Conservation (phyloP, 257 asterid species). For the Rehmannia glutinosa region DNA sequence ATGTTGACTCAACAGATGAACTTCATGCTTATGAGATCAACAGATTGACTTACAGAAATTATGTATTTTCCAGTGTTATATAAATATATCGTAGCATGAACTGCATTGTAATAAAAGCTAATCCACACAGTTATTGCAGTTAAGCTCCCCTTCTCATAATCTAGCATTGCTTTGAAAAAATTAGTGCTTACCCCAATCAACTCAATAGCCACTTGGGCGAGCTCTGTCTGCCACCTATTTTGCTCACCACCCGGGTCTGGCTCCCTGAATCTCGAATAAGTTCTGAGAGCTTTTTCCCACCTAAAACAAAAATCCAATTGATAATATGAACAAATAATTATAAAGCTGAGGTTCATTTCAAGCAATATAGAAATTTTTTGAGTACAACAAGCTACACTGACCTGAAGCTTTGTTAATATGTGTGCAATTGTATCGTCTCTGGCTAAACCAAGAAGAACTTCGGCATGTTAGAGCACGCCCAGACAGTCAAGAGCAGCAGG, state of each 20-base stretch:
- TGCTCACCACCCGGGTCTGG: slow-evolving; percentile 81
- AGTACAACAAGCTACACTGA: slow-evolving; percentile 18
- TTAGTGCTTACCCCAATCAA: slow-evolving; percentile 78
- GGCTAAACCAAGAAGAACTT: slow-evolving; percentile 97
- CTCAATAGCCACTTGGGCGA: slow-evolving; percentile 87
- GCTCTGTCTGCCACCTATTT: slow-evolving; percentile 95
- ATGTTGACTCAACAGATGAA: neutral
- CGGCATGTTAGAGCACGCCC: slow-evolving; percentile 99
- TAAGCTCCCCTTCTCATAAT: neutral
- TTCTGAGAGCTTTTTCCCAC: slow-evolving; percentile 88
- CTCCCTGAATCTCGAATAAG: slow-evolving; percentile 94
- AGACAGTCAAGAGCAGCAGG: slow-evolving; percentile 98
- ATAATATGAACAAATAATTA: neutral
- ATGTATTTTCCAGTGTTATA: neutral
- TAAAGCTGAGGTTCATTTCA: neutral
- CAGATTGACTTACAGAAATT: neutral
- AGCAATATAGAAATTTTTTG: neutral
- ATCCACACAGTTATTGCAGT: neutral
- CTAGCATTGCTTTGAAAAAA: neutral
- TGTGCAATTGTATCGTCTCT: slow-evolving; percentile 99
- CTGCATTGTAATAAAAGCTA: neutral
- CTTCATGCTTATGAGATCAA: neutral
- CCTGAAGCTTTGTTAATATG: slow-evolving; percentile 96
- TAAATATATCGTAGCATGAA: neutral
- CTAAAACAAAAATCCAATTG: slow-evolving; percentile 36